phyloP scores from a whole-genome alignment of 306 rosid genomes.

The Prunus campanulata region DNA sequence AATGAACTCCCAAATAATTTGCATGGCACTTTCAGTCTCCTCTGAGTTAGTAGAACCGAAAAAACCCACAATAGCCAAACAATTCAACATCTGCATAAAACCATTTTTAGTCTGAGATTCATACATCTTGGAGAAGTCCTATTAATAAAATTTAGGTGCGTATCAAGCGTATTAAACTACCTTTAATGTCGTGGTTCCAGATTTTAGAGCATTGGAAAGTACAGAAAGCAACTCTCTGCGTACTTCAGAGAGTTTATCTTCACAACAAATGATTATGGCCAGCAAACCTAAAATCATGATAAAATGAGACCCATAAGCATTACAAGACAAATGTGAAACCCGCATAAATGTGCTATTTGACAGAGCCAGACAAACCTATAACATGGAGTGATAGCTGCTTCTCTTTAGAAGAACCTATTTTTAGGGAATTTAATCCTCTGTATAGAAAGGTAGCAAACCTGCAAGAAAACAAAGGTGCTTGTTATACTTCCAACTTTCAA shows the following conservation, averaged over 20 bases:
- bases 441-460: slow-evolving; percentile 29
- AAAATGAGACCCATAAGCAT: neutral
- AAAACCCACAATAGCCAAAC: slow-evolving; percentile 35
- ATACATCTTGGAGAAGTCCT: neutral
- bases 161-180: slow-evolving; percentile 3
- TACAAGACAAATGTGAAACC: neutral
- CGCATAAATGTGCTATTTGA: neutral
- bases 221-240: slow-evolving; percentile 19
- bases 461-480: slow-evolving; percentile 5
- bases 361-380: slow-evolving; percentile 23
- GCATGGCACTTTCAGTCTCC: slow-evolving; percentile 35
- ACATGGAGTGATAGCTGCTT: slow-evolving; percentile 22
- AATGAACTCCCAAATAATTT: slow-evolving; percentile 33
- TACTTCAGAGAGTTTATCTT: slow-evolving; percentile 26
- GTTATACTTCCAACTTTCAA: neutral
- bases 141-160: neutral
- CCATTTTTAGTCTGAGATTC: neutral
- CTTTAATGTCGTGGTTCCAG: slow-evolving; percentile 4
- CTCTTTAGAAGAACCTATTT: slow-evolving; percentile 33
- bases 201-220: slow-evolving; percentile 16
- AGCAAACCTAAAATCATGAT: slow-evolving; percentile 29
- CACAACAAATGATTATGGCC: slow-evolving; percentile 20
- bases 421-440: slow-evolving; percentile 12
- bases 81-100: slow-evolving; percentile 31
- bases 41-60: slow-evolving; percentile 23